These are phyloP conservation scores for Fusarium ramigenum DNA, from an alignment of 2,329 filamentous ascomycete genomes.

Conservation along the genomic window DNA sequence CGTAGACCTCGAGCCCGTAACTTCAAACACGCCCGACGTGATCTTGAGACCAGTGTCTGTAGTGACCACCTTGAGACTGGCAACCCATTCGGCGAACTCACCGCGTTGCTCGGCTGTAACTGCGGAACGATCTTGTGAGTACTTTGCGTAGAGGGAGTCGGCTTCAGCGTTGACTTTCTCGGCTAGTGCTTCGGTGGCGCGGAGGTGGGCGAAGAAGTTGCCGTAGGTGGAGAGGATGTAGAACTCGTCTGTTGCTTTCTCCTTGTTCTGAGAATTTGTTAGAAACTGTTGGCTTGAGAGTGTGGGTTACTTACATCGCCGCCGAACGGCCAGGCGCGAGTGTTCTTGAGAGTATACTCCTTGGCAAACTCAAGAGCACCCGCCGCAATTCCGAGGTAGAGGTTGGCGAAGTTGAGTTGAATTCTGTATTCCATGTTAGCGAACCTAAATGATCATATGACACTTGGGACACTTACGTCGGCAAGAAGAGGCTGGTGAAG, in stretches of 20 bases:
- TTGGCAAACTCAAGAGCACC: conserved; percentile 54
- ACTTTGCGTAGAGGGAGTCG: conserved; percentile 56
- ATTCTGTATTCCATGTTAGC: background rate
- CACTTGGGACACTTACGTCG: no score
- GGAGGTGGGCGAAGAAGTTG: conserved; percentile 70
- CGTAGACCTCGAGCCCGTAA: conserved; percentile 63
- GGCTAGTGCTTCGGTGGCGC: conserved; percentile 66
- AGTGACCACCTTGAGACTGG: conserved; percentile 1
- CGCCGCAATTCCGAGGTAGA: background rate
- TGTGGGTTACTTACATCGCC: conserved; percentile 57
- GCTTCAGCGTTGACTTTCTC: conserved; percentile 64
- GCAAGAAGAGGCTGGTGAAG: background rate
- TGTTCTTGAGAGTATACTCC: conserved; percentile 63
- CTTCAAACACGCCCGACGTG: conserved; percentile 60
- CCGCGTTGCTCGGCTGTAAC: conserved; percentile 64
- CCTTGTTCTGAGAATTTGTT: conserved; percentile 54
- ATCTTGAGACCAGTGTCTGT: conserved; percentile 68
- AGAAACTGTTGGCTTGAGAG: rapidly evolving
- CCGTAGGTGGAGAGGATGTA: conserved; percentile 73
- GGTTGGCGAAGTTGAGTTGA: conserved; percentile 10
- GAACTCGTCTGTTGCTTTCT: conserved; percentile 68
- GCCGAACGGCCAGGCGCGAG: conserved; percentile 69
- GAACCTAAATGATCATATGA: no score
- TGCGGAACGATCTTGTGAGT: conserved; percentile 47
- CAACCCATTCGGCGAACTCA: conserved; percentile 68